phyloP scores from a whole-genome alignment of 2,329 filamentous ascomycete species.

The Metarhizium robertsii region DNA sequence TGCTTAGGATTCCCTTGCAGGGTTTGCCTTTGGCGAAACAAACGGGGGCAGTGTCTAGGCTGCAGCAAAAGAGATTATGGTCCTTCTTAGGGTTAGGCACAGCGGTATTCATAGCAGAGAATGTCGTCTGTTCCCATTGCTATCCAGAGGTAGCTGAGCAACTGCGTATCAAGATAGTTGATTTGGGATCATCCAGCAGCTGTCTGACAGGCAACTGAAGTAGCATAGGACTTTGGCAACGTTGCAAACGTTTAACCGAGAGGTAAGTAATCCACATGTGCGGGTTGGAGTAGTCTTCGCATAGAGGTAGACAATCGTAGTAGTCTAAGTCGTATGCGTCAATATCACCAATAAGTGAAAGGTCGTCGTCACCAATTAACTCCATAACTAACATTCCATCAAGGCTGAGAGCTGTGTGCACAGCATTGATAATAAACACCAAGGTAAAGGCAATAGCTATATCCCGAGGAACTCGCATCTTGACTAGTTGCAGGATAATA shows the following conservation, averaged over 20 bases:
- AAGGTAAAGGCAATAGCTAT: not conserved
- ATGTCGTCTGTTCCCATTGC: not conserved
- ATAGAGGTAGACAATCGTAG: slow-evolving; percentile 12
- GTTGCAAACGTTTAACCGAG: slow-evolving; percentile 10
- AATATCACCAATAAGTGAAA: slow-evolving; percentile 11
- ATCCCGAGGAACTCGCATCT: not conserved
- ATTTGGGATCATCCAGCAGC: slow-evolving; percentile 5
- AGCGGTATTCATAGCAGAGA: not conserved
- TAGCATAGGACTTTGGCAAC: slow-evolving; percentile 7
- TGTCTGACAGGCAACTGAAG: slow-evolving; percentile 8
- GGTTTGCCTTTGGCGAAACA: not conserved
- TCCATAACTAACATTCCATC: slow-evolving; percentile 8
- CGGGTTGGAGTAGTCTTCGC: slow-evolving; percentile 11
- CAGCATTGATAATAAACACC: not conserved
- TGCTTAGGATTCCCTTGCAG: not conserved
- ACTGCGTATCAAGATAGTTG: slow-evolving; percentile 7
- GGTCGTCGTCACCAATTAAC: slow-evolving; percentile 7
- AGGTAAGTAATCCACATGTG: slow-evolving; percentile 15
- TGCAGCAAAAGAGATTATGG: not conserved
- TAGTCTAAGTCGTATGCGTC: slow-evolving; percentile 13
- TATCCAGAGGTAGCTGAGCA: slow-evolving; percentile 1
- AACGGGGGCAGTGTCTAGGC: not conserved
- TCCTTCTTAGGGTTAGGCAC: not conserved
- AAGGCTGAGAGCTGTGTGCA: slow-evolving; percentile 8
- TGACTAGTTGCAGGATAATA: not conserved